Percentiles rank a stretch among this genome's conserved stretches.
Evolutionary conservation across 2,329 filamentous ascomycete species (phyloP).

Genomic region (Metarhizium humberi): DNA sequence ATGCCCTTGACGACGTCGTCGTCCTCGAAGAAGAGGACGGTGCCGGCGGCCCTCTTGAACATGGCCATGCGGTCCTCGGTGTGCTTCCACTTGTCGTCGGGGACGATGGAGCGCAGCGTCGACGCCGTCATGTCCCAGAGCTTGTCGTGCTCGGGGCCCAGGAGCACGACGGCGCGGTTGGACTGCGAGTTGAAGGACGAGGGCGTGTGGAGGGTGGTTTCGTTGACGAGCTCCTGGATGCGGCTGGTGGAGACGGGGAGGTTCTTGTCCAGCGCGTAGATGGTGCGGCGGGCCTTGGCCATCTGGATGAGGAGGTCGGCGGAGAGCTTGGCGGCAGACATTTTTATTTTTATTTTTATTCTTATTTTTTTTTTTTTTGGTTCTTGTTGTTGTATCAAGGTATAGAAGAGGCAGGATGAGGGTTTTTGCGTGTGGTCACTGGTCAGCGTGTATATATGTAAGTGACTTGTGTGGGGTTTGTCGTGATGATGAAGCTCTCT

Average conservation of each 20-base stretch:
- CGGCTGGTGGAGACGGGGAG: conserved; percentile 40
- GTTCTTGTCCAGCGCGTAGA: conserved; percentile 59
- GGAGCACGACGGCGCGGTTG: conserved; percentile 67
- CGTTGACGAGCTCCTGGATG: conserved; percentile 56
- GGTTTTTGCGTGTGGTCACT: no score
- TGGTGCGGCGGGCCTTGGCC: conserved; percentile 57
- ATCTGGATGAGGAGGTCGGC: conserved; percentile 50
- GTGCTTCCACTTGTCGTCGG: conserved; percentile 49
- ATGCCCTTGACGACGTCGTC: conserved; percentile 54
- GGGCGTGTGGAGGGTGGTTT: conserved; percentile 60
- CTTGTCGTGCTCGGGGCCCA: conserved; percentile 76
- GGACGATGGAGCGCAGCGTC: conserved; percentile 43
- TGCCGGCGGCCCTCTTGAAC: conserved; percentile 68
- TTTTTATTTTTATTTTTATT: conserved; percentile 6
- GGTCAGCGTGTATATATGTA: no score
- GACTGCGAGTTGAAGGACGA: conserved; percentile 85
- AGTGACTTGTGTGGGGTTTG: no score
- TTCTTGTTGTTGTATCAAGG: not conserved
- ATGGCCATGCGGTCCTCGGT: conserved; percentile 34
- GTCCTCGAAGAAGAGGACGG: conserved; percentile 85
- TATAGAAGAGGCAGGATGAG: no score
- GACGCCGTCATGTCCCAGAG: conserved; percentile 70
- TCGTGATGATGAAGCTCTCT: no score
- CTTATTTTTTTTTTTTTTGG: conserved; percentile 5
- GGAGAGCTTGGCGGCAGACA: conserved; percentile 34